Conservation (phyloP, 345 rosid genomes). For the Citropsis articulata region DNA sequence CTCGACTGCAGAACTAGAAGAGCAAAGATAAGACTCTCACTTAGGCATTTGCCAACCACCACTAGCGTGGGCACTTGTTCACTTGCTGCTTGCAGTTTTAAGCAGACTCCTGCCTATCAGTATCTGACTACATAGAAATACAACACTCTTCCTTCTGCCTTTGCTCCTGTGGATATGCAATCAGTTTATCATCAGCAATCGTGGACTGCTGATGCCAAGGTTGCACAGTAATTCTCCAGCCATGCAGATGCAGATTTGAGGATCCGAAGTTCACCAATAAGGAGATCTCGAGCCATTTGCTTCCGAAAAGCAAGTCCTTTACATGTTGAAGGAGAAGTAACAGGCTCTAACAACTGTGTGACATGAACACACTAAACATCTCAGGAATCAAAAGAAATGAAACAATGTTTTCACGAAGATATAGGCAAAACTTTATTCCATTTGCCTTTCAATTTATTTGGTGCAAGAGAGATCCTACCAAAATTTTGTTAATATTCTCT, state of each 20-base stretch:
- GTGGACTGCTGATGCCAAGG: slow-evolving; percentile 10
- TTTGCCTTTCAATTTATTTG: neutral
- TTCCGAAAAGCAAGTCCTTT: slow-evolving; percentile 31
- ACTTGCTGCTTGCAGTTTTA: neutral
- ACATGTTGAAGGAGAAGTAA: slow-evolving; percentile 10
- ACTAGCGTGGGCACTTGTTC: neutral
- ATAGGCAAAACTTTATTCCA: neutral
- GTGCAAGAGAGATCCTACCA: neutral
- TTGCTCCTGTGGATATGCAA: neutral
- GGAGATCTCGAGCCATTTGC: slow-evolving; percentile 69
- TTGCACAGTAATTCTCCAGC: slow-evolving; percentile 57
- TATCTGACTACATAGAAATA: neutral
- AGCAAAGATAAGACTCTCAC: neutral
- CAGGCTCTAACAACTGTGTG: slow-evolving; percentile 49
- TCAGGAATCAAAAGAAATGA: neutral
- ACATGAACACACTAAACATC: slow-evolving; percentile 18
- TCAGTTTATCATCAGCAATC: neutral
- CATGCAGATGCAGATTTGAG: slow-evolving; percentile 67
- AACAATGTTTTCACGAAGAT: neutral
- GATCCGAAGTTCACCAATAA: slow-evolving; percentile 65
- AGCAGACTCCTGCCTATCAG: neutral
- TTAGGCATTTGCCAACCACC: neutral
- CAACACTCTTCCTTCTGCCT: neutral
- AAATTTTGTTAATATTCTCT: neutral
- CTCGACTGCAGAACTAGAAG: neutral